Evolutionary conservation across 305 asterid genomes (phyloP).

Genomic region (Coffea humblotiana): DNA sequence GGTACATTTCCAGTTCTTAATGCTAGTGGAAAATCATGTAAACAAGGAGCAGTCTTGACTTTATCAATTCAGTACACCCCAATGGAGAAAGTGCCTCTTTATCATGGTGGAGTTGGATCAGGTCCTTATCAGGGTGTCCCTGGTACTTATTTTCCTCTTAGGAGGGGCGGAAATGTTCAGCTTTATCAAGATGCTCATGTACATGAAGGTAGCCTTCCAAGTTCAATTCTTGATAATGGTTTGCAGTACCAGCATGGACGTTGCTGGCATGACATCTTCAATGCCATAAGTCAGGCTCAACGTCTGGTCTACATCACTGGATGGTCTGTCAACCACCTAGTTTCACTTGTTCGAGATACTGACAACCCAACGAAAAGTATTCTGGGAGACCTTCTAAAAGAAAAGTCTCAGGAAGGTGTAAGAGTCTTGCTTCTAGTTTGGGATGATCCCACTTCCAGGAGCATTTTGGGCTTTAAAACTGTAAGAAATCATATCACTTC

Average conservation of each 20-base stretch:
- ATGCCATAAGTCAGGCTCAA: conserved; percentile 73
- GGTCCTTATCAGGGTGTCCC: conserved; percentile 68
- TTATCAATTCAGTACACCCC: conserved; percentile 75
- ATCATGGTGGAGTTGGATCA: conserved; percentile 79
- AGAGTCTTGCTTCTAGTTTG: conserved; percentile 88
- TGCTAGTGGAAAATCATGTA: conserved; percentile 59
- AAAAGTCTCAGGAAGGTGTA: conserved; percentile 91
- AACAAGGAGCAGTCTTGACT: conserved; percentile 59
- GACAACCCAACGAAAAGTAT: conserved; percentile 34
- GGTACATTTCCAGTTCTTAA: conserved; percentile 67
- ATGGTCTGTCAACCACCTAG: conserved; percentile 90
- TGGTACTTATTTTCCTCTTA: conserved; percentile 75
- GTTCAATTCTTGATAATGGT: conserved; percentile 52
- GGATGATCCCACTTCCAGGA: conserved; percentile 95
- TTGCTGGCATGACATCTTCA: conserved; percentile 81
- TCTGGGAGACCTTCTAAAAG: conserved; percentile 75
- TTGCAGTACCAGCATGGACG: conserved; percentile 45
- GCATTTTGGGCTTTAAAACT: conserved; percentile 72
- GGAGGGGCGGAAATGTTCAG: conserved; percentile 68
- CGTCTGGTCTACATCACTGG: conserved; percentile 83
- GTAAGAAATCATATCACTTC: conserved; percentile 41
- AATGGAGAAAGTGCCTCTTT: conserved; percentile 49
- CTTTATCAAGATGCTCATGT: conserved; percentile 94
- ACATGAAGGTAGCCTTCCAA: conserved; percentile 53
- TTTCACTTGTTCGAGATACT: conserved; percentile 72